Evolutionary conservation across 495 filamentous ascomycete genomes (phyloP).

Genomic region (Penicillium atrosanguineum): DNA sequence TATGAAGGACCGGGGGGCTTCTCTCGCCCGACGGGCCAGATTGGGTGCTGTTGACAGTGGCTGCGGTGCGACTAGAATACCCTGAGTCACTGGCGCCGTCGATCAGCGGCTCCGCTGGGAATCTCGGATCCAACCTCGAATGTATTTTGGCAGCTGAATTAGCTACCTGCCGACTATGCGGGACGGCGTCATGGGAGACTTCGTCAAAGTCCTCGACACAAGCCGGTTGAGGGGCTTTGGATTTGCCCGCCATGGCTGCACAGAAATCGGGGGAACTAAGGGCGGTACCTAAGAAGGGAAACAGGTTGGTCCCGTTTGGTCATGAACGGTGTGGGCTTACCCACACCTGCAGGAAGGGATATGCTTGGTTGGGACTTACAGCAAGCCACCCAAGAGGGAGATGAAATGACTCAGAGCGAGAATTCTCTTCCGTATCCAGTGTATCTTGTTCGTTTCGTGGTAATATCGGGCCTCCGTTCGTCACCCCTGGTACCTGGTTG

Average conservation of each 20-base stretch:
- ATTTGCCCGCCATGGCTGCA: constrained; percentile 40
- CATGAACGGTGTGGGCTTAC: constrained; percentile 5
- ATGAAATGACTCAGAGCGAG: constrained; percentile 9
- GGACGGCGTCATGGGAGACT: constrained; percentile 43
- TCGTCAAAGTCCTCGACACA: constrained; percentile 59
- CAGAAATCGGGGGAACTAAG: constrained; percentile 14
- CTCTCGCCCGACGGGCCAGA: constrained; percentile 49
- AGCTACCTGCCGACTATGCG: constrained; percentile 50
- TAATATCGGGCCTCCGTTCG: neutral
- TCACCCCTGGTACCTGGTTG: neutral
- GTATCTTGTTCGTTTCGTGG: neutral
- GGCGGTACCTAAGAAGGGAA: constrained; percentile 8
- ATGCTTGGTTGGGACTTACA: constrained; percentile 9
- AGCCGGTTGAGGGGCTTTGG: constrained; percentile 42
- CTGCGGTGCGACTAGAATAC: constrained; percentile 62
- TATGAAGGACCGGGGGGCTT: constrained; percentile 39
- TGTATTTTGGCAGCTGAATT: constrained; percentile 48
- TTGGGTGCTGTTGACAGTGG: constrained; percentile 54
- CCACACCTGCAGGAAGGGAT: constrained; percentile 7
- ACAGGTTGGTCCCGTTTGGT: constrained; percentile 18
- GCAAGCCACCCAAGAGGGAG: constrained; percentile 9
- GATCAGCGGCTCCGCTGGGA: constrained; percentile 31
- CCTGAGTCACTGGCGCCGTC: constrained; percentile 62
- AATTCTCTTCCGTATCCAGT: neutral
- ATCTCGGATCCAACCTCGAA: constrained; percentile 46